phyloP scores from a whole-genome alignment of 2,329 filamentous ascomycete species.

The Fusarium fujikuroi region DNA sequence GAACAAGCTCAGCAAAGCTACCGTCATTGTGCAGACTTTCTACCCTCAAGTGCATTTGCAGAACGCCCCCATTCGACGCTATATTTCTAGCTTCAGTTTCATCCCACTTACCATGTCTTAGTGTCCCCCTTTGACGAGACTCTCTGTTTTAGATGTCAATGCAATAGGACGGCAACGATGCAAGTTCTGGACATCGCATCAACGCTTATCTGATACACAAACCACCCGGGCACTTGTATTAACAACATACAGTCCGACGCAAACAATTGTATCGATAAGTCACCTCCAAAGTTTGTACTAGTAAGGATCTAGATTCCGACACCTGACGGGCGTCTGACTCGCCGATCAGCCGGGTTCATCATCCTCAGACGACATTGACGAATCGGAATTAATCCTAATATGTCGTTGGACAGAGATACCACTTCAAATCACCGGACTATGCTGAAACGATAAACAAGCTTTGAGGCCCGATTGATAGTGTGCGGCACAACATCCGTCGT shows the following conservation, averaged over 20 bases:
- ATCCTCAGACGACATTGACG: neutral
- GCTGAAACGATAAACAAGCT: neutral
- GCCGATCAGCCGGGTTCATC: neutral
- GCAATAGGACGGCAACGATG: neutral
- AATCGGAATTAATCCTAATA: neutral
- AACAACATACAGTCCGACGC: rapidly evolving
- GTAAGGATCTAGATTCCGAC: neutral
- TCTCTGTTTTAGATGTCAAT: rapidly evolving
- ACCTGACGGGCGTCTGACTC: neutral
- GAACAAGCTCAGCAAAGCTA: neutral
- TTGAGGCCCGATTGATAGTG: neutral
- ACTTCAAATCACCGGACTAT: neutral
- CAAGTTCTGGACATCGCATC: neutral
- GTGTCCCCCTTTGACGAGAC: rapidly evolving
- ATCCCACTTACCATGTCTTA: rapidly evolving
- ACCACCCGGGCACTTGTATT: rapidly evolving
- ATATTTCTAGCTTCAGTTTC: neutral
- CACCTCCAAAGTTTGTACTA: too few species aligned
- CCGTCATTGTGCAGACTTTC: neutral
- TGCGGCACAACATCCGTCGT: neutral
- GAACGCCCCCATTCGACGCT: neutral
- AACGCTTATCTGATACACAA: neutral
- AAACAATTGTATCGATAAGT: rapidly evolving
- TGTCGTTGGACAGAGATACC: neutral
- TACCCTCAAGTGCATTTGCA: neutral